Conservation (phyloP, 1,284 basidiomycete species). For the Malassezia psittaci region DNA sequence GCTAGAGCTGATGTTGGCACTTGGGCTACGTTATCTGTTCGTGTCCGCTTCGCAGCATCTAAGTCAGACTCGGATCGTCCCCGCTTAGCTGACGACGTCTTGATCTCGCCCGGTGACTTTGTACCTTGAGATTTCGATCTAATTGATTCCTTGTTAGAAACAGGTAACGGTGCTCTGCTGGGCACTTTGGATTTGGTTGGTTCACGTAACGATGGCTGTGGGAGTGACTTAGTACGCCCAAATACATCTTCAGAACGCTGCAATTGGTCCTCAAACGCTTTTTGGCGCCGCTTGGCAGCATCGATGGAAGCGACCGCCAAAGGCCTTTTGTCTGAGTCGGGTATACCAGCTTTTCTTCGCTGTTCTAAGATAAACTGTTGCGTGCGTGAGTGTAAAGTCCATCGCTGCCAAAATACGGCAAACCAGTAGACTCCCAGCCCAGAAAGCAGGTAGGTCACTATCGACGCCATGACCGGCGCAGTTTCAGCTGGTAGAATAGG, state of each 20-base stretch:
- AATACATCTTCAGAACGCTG: slow-evolving; percentile 9
- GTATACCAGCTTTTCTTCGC: slow-evolving; percentile 16
- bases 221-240: not conserved
- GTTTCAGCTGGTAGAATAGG: not conserved
- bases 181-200: no score
- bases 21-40: no score
- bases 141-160: no score
- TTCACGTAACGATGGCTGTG: not conserved
- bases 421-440: slow-evolving; percentile 10
- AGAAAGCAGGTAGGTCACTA: slow-evolving; percentile 3
- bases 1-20: no score
- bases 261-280: slow-evolving; percentile 4
- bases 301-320: slow-evolving; percentile 10
- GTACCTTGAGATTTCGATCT: no score
- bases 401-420: slow-evolving; percentile 6
- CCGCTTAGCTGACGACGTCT: no score
- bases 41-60: not conserved
- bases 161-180: no score
- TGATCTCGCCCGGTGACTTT: no score
- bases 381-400: slow-evolving; percentile 8
- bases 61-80: no score
- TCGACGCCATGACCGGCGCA: not conserved
- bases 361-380: slow-evolving; percentile 12
- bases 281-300: slow-evolving; percentile 7
- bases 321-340: slow-evolving; percentile 14